phyloP scores from a whole-genome alignment of 176 grass and related monocot species.

The Cenchrus fungigraminus region DNA sequence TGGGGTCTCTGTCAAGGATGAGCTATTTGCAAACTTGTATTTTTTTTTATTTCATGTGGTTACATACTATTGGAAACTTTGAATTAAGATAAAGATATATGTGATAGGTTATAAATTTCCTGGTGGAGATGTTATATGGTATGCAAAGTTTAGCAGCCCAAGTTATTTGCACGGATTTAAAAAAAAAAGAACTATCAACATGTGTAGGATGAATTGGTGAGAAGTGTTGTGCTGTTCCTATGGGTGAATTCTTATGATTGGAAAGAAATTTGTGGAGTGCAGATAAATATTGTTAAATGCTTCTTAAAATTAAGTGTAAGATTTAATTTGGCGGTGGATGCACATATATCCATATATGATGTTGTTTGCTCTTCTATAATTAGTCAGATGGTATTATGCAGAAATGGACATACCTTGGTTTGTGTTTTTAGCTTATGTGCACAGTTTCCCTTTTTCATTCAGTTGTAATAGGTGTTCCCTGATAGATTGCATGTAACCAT shows the following conservation, averaged over 20 bases:
- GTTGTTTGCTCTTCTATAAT: background rate
- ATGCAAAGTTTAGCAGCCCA: background rate
- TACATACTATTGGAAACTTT: background rate
- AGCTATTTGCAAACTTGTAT: background rate
- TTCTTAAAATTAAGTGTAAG: background rate
- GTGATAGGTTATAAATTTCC: background rate
- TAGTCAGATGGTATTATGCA: background rate
- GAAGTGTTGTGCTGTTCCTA: background rate
- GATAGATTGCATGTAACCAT: conserved; percentile 13
- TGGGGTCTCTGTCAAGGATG: conserved; percentile 1
- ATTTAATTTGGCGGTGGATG: background rate
- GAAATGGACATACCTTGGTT: conserved; percentile 33
- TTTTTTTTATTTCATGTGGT: conserved; percentile 5
- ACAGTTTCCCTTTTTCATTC: background rate
- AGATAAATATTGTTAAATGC: background rate
- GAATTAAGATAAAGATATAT: background rate
- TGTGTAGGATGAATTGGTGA: background rate
- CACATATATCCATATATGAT: conserved; percentile 1
- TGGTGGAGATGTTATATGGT: background rate
- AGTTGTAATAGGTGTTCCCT: conserved; percentile 8
- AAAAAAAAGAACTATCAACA: background rate
- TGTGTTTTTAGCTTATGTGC: background rate
- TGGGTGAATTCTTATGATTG: background rate
- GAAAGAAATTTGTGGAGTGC: background rate
- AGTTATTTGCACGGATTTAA: background rate